Evolutionary conservation across 192 early-diverging fungal genomes (phyloP), one percentile per base, ranked within the genome.

Genomic region (Phycomyces blakesleeanus): DNA sequence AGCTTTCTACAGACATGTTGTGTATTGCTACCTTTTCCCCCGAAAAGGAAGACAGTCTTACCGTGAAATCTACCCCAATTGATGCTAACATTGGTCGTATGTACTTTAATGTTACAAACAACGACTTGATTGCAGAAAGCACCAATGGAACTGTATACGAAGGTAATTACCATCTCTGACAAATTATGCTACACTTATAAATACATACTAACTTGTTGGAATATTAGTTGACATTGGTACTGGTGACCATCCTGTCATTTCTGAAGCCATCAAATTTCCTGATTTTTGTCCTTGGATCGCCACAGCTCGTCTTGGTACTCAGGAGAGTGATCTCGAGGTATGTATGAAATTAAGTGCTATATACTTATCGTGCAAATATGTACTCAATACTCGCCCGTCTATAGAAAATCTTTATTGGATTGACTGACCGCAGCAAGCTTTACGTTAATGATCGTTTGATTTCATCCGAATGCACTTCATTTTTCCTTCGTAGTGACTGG

Each of bases 401-500:
- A 50, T 71, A 83, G 61, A 67, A 58, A 50, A 61, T 82, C 11
- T 71, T 93, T 10, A 76, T 97, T 66, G 94, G 87, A 8, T 81
- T 94, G 21, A 86, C 83, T 0, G 74, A 83, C 25, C 85, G 91
- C 63, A 91, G 91, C 74, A 89, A 91, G 59, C 83, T 98, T n/a
- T 95, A 89, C 73, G 85, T 83, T 37, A 87, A 90, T 53, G 75
- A 77, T 49, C 84, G 72, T 5, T 61, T 92, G 24, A 63, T 98
- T 11, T 83, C 90, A 24, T 67, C 85, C 0, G 91, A 90, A 8
- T 91, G 88, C 57, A 93, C 92, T 15, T 97, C 94, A 14, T 97
- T 93, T 63, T 89, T 83, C 51, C 55, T 96, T 27, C 92, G 92
- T 58, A 78, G 81, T 57, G 83, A 91, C 57, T 92, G 89, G 69